Evolutionary conservation across 2,329 filamentous ascomycete genomes (phyloP), one percentile per base, ranked within the genome.

Genomic region (Fusarium cyanostomum): DNA sequence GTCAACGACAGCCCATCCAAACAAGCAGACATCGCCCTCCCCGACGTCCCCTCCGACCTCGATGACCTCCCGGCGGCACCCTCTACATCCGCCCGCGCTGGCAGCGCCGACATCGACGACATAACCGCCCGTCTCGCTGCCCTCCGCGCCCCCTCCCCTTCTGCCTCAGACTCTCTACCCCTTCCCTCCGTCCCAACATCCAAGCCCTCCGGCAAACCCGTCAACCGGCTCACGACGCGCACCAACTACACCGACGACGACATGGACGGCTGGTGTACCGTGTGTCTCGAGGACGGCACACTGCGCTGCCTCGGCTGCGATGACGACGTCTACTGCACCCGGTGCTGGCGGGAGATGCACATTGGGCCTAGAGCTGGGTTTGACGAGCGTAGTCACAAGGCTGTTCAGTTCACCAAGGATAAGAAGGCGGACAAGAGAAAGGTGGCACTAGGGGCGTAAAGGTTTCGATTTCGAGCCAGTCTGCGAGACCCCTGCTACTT

Each of bases 291-390:
- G 56, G 90, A 95, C 71, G 92, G 89, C 0, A 87, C 86, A 4
- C 77, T 95, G 26, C 82, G 83, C 55, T 96, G 92, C 72, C 72
- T 88, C 1, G 91, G 89, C 4, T 96, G 92, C 69, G 86, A 87
- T 31, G 76, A 78, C 26, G 87, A 94, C 64, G 79, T 92, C 35
- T 96, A 94, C 73, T 96, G 92, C 73, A 80, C 82, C 18, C 80
- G 84, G 13, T 96, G 92, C 79, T 96, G 92, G 92, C 84, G 82
- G 57, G 92, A 94, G 71, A 92, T 92, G 74, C 92, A 96, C 70
- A 79, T 86, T 30, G 89, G 90, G 0, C 86, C 88, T 1, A 80
- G 82, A 39, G 91, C 90, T 0, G 87, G 86, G 1, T 88, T 85
- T 43, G 91, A 94, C 56, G 90, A 93, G 74, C 80, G 84, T 56